Evolutionary conservation across 768 basidiomycete genomes (phyloP).

Genomic region (Pulveroboletus sp.): DNA sequence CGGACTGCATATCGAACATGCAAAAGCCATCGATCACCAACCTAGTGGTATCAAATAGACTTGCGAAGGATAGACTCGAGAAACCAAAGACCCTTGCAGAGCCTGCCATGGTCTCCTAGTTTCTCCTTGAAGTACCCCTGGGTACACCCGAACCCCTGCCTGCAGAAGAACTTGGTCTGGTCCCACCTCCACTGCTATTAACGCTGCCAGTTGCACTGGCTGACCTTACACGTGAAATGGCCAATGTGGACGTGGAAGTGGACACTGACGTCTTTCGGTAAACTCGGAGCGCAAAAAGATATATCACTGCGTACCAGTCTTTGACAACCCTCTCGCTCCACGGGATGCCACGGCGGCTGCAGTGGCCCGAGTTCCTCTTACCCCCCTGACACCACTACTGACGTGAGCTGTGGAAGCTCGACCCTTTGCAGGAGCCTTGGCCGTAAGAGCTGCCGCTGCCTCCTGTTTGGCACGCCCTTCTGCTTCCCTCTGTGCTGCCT

Average conservation of each 20-base stretch:
- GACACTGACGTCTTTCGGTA: constrained; percentile 8
- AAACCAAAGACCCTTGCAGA: not conserved
- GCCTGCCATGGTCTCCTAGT: constrained; percentile 8
- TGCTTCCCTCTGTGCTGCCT: constrained; percentile 38
- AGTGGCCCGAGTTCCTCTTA: constrained; percentile 67
- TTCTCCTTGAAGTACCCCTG: constrained; percentile 24
- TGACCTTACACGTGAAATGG: constrained; percentile 21
- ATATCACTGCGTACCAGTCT: constrained; percentile 31
- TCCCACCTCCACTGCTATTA: constrained; percentile 12
- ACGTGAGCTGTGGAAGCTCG: constrained; percentile 38
- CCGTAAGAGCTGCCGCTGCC: constrained; percentile 35
- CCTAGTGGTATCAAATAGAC: not conserved
- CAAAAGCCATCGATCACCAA: not conserved
- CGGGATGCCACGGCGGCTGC: constrained; percentile 38
- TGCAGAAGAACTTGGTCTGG: constrained; percentile 21
- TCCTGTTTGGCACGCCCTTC: constrained; percentile 49
- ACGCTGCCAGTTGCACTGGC: constrained; percentile 26
- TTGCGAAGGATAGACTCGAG: not conserved
- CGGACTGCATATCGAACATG: not conserved
- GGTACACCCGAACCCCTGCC: constrained; percentile 24
- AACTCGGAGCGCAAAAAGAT: not conserved
- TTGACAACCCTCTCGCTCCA: constrained; percentile 42
- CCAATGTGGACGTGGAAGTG: constrained; percentile 11
- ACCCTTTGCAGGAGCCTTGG: constrained; percentile 31
- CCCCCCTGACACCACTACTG: constrained; percentile 62